These are phyloP conservation scores for Fusarium brachygibbosum DNA, from an alignment of 2,329 filamentous ascomycete genomes.

Conservation along the genomic window DNA sequence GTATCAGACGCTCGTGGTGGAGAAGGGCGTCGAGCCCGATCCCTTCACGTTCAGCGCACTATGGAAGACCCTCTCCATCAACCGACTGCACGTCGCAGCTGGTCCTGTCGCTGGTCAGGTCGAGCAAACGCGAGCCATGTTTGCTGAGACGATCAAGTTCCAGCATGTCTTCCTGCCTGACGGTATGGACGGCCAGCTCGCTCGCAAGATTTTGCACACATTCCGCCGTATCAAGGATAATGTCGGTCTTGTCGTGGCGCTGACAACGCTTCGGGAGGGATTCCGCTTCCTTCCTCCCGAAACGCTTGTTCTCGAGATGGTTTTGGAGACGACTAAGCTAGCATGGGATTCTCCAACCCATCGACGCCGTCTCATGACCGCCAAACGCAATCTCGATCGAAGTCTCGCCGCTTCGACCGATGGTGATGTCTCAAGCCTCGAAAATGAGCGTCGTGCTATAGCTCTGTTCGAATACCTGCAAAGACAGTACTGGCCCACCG, in stretches of 20 bases:
- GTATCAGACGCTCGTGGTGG: slow-evolving; percentile 67
- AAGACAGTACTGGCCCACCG: slow-evolving; percentile 54
- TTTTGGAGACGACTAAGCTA: slow-evolving; percentile 61
- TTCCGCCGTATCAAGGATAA: slow-evolving; percentile 62
- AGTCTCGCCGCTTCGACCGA: slow-evolving; percentile 51
- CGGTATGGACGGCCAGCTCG: slow-evolving; percentile 62
- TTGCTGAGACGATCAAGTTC: slow-evolving; percentile 64
- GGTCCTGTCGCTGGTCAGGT: slow-evolving; percentile 51
- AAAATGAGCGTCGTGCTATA: slow-evolving; percentile 54
- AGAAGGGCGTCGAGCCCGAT: slow-evolving; percentile 69
- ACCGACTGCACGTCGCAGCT: slow-evolving; percentile 58
- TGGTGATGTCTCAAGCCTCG: slow-evolving; percentile 54
- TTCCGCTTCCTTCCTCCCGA: slow-evolving; percentile 62
- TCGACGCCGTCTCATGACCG: slow-evolving; percentile 58
- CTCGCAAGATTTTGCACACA: slow-evolving; percentile 64
- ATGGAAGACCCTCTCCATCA: slow-evolving; percentile 71
- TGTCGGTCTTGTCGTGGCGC: slow-evolving; percentile 62
- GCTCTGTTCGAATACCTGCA: slow-evolving; percentile 61
- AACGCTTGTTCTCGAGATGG: slow-evolving; percentile 62
- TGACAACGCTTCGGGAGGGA: slow-evolving; percentile 58
- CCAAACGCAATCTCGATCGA: slow-evolving; percentile 60
- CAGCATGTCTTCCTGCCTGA: slow-evolving; percentile 60
- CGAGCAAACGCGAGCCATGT: slow-evolving; percentile 58
- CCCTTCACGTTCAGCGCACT: slow-evolving; percentile 77
- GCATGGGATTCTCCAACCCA: slow-evolving; percentile 58